Base-by-base conservation (phyloP, 495 filamentous ascomycete genomes). In the Penicillium cinerascens region DNA sequence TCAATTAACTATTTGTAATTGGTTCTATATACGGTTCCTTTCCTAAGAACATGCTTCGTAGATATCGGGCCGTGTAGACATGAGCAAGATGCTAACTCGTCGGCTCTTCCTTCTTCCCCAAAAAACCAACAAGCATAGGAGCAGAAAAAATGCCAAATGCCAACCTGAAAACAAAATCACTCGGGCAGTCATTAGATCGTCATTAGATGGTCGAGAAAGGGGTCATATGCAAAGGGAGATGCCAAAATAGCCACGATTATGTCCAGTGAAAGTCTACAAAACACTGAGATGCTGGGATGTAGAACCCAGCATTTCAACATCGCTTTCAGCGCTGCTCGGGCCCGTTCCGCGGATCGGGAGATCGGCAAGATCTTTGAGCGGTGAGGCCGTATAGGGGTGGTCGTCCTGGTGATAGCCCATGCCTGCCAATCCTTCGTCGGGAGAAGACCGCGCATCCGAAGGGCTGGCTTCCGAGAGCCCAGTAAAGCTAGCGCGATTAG, bases 401-500 rank as follows among this genome's bases (percentile, higher is more conserved):
- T 61, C 60, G 4, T 66, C 60, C 43, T 46, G 47, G 36, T 42
- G 51, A 56, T 37, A 55, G 6, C 45, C 44, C 37, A 51, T 42
- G 17, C 26, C 23, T 3, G 46, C 51, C 13, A 55, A n/a, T 1
- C 50, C 54, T 9, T 66, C 63, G 6, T 61, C 63, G 11, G 49
- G 29, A 46, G 39, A 56, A 17, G 54, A 47, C 6, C 51, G 44
- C 9, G 40, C 37, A 15, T 65, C 62, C 2, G 56, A 55, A 18
- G 75, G 66, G 39, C 70, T 74, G 36, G 59, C 65, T 48, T 74
- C 73, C 6, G 69, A 68, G 5, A 70, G 58, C 11, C 55, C 61
- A 41, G 66, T 58, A 52, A 73, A 68, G 56, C 69, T 73, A 27
- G 59, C 65, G 27, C 69, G 68, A 39, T 74, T 61, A 8, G 73